phyloP scores from a whole-genome alignment of 106 monocot species.

The Dioscorea zingiberensis region DNA sequence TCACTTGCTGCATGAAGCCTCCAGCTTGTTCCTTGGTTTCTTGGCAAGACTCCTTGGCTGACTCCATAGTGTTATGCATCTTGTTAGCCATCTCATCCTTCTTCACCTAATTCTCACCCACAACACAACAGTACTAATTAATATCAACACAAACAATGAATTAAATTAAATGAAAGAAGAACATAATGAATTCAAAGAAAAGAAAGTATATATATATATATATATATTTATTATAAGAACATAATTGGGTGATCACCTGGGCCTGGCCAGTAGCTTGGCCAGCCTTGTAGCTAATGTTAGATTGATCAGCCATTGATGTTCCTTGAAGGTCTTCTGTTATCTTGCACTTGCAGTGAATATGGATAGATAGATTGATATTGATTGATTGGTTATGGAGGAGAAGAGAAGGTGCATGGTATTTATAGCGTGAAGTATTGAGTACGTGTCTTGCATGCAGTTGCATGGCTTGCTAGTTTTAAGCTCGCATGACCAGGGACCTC shows the following conservation, averaged over 20 bases:
- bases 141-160: neutral
- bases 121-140: too few species aligned
- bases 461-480: too few species aligned
- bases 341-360: neutral
- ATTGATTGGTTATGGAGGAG: neutral
- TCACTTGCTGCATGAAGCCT: slow-evolving; percentile 16
- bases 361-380: neutral
- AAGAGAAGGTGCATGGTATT: neutral
- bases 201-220: too few species aligned
- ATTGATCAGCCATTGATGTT: slow-evolving; percentile 18
- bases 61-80: neutral
- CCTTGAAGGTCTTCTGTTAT: neutral
- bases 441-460: neutral
- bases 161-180: neutral
- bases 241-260: slow-evolving; percentile 15
- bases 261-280: slow-evolving; percentile 34
- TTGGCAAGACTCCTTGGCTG: slow-evolving; percentile 5
- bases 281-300: slow-evolving; percentile 18
- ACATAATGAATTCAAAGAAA: neutral
- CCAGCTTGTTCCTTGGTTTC: slow-evolving; percentile 20
- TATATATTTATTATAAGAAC: neutral
- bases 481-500: too few species aligned
- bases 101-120: slow-evolving; percentile 25
- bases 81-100: slow-evolving; percentile 25
- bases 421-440: neutral